A percentile compares a stretch with the other conserved stretches of the same genome.
Conservation (phyloP, 2,329 filamentous ascomycete genomes). For the Fusarium sp. region DNA sequence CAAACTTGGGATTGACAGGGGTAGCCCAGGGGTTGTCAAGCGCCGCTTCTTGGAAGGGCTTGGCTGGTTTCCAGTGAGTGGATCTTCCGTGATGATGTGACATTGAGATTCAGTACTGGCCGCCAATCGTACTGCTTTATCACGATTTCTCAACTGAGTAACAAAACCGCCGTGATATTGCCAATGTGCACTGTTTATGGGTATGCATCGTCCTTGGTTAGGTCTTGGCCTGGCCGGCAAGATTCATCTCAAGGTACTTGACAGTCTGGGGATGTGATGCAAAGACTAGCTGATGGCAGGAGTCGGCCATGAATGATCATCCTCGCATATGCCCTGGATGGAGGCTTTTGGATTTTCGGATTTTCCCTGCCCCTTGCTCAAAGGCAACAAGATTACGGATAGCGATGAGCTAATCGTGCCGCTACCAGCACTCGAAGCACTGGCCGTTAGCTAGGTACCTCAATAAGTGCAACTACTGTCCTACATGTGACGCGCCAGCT, state of each 20-base stretch:
- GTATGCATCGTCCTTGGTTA: background rate
- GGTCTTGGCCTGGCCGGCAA: background rate
- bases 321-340: background rate
- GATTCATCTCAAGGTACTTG: background rate
- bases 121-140: conserved; percentile 21
- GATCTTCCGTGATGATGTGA: conserved; percentile 25
- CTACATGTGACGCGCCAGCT: conserved; percentile 16
- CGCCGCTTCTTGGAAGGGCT: conserved; percentile 26
- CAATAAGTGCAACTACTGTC: background rate
- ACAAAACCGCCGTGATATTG: conserved; percentile 13
- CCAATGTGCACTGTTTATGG: conserved; percentile 18
- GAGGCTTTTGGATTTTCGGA: conserved; percentile 7
- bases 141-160: conserved; percentile 5
- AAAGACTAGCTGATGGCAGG: conserved; percentile 7
- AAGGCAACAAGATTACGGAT: background rate
- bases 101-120: conserved; percentile 21
- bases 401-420: conserved; percentile 14
- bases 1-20: conserved; percentile 27
- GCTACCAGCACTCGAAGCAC: conserved; percentile 18
- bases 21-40: conserved; percentile 30
- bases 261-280: conserved; percentile 15
- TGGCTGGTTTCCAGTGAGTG: conserved; percentile 37
- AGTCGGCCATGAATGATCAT: background rate
- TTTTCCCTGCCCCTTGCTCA: conserved; percentile 11
- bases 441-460: background rate